phyloP scores from a whole-genome alignment of 148 eudicot species.

The Polygonum maritimum region DNA sequence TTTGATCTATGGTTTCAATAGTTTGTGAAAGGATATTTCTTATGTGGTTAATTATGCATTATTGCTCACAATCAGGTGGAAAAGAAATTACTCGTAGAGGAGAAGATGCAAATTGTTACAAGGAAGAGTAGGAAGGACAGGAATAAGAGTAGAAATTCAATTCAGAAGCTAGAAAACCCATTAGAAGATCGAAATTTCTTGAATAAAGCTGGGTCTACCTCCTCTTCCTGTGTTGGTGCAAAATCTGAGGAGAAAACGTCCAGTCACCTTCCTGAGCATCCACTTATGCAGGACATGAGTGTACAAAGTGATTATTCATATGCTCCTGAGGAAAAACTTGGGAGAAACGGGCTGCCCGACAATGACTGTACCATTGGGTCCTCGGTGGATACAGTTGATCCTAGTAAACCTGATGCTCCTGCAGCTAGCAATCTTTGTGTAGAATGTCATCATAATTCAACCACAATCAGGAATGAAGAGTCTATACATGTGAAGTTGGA shows the following conservation, averaged over 20 bases:
- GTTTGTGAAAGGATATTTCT: not conserved
- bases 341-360: slow-evolving; percentile 10
- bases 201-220: slow-evolving; percentile 20
- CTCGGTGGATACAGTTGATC: slow-evolving; percentile 16
- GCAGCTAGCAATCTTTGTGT: slow-evolving; percentile 16
- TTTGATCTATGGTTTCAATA: not conserved
- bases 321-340: slow-evolving; percentile 19
- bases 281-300: slow-evolving; percentile 14
- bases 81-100: slow-evolving; percentile 21
- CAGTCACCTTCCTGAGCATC: slow-evolving; percentile 17
- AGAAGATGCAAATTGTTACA: slow-evolving; percentile 32
- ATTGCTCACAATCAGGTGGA: slow-evolving; percentile 42
- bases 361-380: slow-evolving; percentile 14
- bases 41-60: not conserved
- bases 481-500: slow-evolving; percentile 16
- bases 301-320: slow-evolving; percentile 18
- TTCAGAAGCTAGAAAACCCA: slow-evolving; percentile 23
- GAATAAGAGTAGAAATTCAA: slow-evolving; percentile 39
- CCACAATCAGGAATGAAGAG: slow-evolving; percentile 16
- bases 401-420: slow-evolving; percentile 17
- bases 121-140: slow-evolving; percentile 58
- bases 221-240: slow-evolving; percentile 15
- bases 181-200: slow-evolving; percentile 25
- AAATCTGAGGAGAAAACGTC: slow-evolving; percentile 17
- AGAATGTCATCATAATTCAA: slow-evolving; percentile 13